Evolutionary conservation across 2,329 filamentous ascomycete species (phyloP).

Genomic region (Dactylella cylindrospora): DNA sequence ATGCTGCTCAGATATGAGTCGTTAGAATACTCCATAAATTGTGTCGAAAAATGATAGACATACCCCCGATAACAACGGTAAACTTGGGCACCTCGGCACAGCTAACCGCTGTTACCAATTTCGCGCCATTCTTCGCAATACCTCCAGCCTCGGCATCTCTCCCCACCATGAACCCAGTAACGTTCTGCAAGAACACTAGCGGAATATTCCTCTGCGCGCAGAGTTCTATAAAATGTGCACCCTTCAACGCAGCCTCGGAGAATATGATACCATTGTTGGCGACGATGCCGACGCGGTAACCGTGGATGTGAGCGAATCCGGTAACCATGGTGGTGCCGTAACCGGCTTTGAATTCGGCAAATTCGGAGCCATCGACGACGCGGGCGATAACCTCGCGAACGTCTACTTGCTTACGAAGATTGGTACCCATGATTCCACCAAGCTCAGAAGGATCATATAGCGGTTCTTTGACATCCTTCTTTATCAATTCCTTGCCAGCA

Average conservation of each 20-base stretch:
- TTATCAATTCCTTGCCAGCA: slow-evolving; percentile 53
- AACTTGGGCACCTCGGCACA: slow-evolving; percentile 95
- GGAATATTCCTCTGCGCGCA: slow-evolving; percentile 88
- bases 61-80: slow-evolving; percentile 91
- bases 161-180: slow-evolving; percentile 97
- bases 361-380: slow-evolving; percentile 85
- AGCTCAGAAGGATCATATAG: slow-evolving; percentile 78
- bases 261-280: slow-evolving; percentile 97
- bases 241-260: slow-evolving; percentile 84
- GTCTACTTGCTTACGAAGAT: slow-evolving; percentile 79
- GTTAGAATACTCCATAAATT: not conserved
- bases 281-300: slow-evolving; percentile 85
- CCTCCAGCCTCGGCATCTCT: slow-evolving; percentile 87
- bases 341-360: slow-evolving; percentile 90
- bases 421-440: slow-evolving; percentile 83
- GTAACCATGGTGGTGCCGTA: slow-evolving; percentile 89
- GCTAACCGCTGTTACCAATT: slow-evolving; percentile 91
- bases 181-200: slow-evolving; percentile 92
- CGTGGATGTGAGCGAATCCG: slow-evolving; percentile 86
- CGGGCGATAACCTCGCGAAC: slow-evolving; percentile 89
- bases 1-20: slow-evolving; percentile 4
- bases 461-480: slow-evolving; percentile 66
- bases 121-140: slow-evolving; percentile 96
- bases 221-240: slow-evolving; percentile 94
- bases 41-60: slow-evolving; percentile 53